Conservation (phyloP, 495 filamentous ascomycete genomes). For the Paragyromitra xinjiangensis region DNA sequence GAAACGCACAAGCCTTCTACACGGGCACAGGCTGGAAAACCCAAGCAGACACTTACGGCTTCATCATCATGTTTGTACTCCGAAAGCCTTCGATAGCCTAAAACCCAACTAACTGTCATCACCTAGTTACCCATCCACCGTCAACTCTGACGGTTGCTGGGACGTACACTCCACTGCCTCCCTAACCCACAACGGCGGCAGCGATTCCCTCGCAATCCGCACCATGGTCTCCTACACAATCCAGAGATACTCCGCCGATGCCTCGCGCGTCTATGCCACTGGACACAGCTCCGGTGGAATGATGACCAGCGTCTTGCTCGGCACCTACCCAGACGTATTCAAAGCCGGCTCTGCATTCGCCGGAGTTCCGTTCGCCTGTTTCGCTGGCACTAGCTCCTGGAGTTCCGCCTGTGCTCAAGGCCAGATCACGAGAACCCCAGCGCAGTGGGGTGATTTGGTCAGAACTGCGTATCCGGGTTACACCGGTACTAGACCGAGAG, state of each 20-base stretch:
- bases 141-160: conserved; percentile 64
- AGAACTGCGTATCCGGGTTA: conserved; percentile 64
- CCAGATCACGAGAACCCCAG: conserved; percentile 61
- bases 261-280: conserved; percentile 63
- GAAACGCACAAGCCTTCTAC: conserved; percentile 65
- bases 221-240: conserved; percentile 69
- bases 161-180: conserved; percentile 67
- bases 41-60: conserved; percentile 65
- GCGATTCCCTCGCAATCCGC: conserved; percentile 68
- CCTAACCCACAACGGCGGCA: conserved; percentile 67
- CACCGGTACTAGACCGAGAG: conserved; percentile 61
- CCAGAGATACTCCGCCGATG: conserved; percentile 63
- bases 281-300: conserved; percentile 67
- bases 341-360: conserved; percentile 64
- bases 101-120: neutral
- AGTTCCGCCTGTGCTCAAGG: conserved; percentile 62
- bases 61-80: conserved; percentile 67
- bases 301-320: conserved; percentile 66
- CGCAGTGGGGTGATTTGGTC: conserved; percentile 64
- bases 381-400: conserved; percentile 63
- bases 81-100: conserved; percentile 54
- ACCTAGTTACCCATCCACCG: conserved; percentile 22
- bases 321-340: conserved; percentile 66
- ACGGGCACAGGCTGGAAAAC: conserved; percentile 62
- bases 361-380: conserved; percentile 64